Conservation (phyloP, 192 early-diverging fungal species). For the Coemansia sp. region DNA sequence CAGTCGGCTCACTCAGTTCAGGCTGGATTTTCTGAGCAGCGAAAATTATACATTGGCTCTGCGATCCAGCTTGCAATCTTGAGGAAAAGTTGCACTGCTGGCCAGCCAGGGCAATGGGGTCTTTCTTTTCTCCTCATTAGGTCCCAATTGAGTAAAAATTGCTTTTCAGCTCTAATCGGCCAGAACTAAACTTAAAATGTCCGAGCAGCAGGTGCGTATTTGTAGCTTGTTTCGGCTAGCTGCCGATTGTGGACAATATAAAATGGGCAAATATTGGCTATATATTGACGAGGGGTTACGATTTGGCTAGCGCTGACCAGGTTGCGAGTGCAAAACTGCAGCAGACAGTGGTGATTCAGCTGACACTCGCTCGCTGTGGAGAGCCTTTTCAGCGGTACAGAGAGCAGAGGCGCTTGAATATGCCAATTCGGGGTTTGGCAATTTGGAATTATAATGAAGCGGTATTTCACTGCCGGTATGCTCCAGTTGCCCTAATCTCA, state of each 20-base stretch:
- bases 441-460: too few species aligned
- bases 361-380: too few species aligned
- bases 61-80: not conserved
- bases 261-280: not conserved
- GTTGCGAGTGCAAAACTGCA: too few species aligned
- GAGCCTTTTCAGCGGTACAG: too few species aligned
- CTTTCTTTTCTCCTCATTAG: constrained; percentile 52
- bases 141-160: constrained; percentile 19
- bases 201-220: constrained; percentile 57
- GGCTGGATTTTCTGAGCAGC: not conserved
- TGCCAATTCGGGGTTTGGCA: too few species aligned
- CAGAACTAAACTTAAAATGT: constrained; percentile 43
- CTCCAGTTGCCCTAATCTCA: too few species aligned
- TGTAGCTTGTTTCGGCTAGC: not conserved
- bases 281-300: not conserved
- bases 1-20: too few species aligned
- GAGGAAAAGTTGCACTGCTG: constrained; percentile 3
- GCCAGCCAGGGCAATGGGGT: constrained; percentile 18
- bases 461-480: too few species aligned
- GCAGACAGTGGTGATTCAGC: too few species aligned
- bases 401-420: too few species aligned
- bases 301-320: not conserved
- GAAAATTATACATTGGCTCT: constrained; percentile 42
- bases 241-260: not conserved
- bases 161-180: constrained; percentile 24